phyloP scores from a whole-genome alignment of 805 yeast genomes.

The Yamadazyma akitaensis region DNA sequence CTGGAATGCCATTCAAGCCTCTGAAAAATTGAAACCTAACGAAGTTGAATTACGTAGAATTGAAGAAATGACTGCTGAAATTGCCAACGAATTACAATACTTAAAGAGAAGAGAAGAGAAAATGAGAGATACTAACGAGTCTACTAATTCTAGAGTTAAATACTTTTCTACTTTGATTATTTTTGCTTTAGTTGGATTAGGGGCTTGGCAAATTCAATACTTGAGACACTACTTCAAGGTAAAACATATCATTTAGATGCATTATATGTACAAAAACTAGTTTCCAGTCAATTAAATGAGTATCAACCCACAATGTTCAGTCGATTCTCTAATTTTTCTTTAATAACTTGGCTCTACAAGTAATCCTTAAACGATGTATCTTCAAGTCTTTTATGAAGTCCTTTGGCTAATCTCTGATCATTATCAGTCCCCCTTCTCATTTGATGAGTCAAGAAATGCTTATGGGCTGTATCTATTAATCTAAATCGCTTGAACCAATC shows the following conservation, averaged over 20 bases:
- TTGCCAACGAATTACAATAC: conserved; percentile 75
- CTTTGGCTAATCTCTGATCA: not conserved
- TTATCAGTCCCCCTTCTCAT: not conserved
- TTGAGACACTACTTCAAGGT: conserved; percentile 89
- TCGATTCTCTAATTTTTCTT: not conserved
- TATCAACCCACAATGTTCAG: too few relatives aligned
- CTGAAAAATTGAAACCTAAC: conserved; percentile 88
- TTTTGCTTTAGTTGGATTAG: conserved; percentile 68
- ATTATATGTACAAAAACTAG: not conserved
- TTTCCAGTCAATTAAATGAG: not conserved
- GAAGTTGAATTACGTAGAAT: conserved; percentile 87
- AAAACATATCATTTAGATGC: conserved; percentile 63
- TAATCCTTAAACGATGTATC: not conserved
- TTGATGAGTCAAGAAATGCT: not conserved
- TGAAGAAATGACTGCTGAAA: conserved; percentile 82
- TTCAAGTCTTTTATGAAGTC: not conserved
- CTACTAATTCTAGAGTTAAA: conserved; percentile 90
- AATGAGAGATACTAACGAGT: conserved; percentile 94
- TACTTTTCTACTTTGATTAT: conserved; percentile 75
- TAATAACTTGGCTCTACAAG: not conserved
- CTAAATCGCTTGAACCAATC: not conserved
- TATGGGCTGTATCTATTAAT: not conserved
- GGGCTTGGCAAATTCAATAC: conserved; percentile 90
- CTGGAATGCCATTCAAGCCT: conserved; percentile 92
- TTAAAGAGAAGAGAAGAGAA: conserved; percentile 85